Percentiles rank a stretch among this genome's conserved stretches.
These are phyloP conservation scores for Marasmius oreades DNA, from an alignment of 1,284 basidiomycete genomes.

Conservation along the genomic window DNA sequence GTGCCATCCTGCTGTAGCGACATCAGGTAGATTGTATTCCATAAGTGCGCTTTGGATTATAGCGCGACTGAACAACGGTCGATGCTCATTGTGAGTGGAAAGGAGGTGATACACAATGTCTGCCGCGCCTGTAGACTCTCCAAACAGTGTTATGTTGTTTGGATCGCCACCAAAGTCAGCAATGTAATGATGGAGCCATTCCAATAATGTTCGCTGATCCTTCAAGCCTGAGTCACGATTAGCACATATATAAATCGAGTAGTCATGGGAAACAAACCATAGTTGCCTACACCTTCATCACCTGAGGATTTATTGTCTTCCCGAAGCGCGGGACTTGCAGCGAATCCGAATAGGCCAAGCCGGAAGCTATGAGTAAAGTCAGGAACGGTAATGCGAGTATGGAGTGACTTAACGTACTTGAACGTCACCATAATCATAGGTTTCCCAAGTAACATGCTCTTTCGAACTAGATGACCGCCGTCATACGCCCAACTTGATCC, in stretches of 20 bases:
- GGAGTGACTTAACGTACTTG: constrained; percentile 48
- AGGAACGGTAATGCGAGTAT: constrained; percentile 15
- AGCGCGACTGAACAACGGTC: constrained; percentile 61
- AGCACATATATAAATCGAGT: constrained; percentile 2
- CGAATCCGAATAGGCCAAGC: constrained; percentile 71
- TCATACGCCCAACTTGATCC: constrained; percentile 76
- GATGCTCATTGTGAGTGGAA: constrained; percentile 54
- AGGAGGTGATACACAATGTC: constrained; percentile 71
- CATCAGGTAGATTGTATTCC: constrained; percentile 56
- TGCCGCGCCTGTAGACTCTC: constrained; percentile 64
- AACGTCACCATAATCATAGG: constrained; percentile 70
- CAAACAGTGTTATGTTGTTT: constrained; percentile 66
- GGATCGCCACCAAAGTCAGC: constrained; percentile 71
- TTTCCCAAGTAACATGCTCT: constrained; percentile 55
- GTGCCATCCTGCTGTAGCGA: constrained; percentile 60
- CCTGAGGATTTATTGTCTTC: constrained; percentile 62
- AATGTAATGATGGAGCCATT: constrained; percentile 69
- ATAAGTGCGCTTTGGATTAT: constrained; percentile 65
- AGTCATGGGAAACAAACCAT: constrained; percentile 43
- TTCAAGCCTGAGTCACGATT: constrained; percentile 45
- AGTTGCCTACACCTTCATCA: constrained; percentile 73
- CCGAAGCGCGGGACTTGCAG: constrained; percentile 55
- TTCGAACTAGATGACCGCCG: constrained; percentile 62
- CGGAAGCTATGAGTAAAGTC: constrained; percentile 50
- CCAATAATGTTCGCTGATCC: constrained; percentile 66